Evolutionary conservation across 805 yeast genomes (phyloP), one percentile per base, ranked within the genome.

Genomic region (Zygosaccharomyces lentus): DNA sequence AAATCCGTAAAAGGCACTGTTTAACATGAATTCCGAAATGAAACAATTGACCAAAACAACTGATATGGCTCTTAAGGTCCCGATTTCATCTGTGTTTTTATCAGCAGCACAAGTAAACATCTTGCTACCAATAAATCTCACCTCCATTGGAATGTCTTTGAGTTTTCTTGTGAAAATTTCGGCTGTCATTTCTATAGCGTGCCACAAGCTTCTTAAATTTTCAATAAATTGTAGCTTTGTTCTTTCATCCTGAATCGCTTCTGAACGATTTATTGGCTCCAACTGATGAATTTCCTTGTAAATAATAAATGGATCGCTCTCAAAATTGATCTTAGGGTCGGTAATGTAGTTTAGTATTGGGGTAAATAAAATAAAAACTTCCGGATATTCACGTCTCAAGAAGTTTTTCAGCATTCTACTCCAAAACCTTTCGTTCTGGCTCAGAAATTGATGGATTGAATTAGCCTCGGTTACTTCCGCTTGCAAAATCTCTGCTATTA

Each of bases 241-340:
- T n/a, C 76, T 81, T 1, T 81, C 76, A 53, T 87, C 90, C 52
- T 83, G 84, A 50, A 91, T 87, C 1, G 98, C 96, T 44, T 78
- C 83, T 0, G 85, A 81, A 4, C 80, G 60, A 3, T 74, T 59
- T 16, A 71, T 63, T 2, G 69, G 57, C 47, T 72, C 62, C 32
- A 58, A 40, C 66, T 60, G 70, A 63, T 56, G 67, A n/a, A 81
- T 50, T 2, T 54, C 57, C 24, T 62, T 56, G 58, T 77, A 77
- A 23, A 86, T 82, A 12, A 67, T 65, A 2, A 77, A 61, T 2
- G 98, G 98, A 61, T 89, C 87, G 45, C 90, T 80, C 59, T 90
- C 96, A 52, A 88, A 79, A 45, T 82, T 81, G 9, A 82, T 61
- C 5, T 66, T 68, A 7, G 64, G 59, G 25, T 66, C 65, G 16